These are phyloP conservation scores for Ascochyta clinopodiicola DNA, from an alignment of 2,329 filamentous ascomycete genomes.

Conservation along the genomic window DNA sequence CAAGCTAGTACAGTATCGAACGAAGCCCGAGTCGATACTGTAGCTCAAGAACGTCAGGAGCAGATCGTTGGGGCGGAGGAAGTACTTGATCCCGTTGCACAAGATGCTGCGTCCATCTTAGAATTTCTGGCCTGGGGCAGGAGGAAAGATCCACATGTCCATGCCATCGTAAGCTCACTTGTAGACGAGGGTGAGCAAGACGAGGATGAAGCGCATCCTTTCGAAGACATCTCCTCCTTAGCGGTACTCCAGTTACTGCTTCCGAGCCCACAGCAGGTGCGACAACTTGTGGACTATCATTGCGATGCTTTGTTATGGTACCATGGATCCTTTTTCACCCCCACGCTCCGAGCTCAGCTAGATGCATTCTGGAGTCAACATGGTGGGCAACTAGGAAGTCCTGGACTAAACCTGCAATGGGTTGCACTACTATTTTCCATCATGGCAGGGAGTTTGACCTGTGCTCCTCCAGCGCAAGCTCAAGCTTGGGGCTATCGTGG, in stretches of 20 bases:
- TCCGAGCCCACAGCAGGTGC: neutral
- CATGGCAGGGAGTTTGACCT: neutral
- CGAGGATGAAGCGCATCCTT: neutral
- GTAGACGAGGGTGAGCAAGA: slow-evolving; percentile 17
- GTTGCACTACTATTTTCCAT: neutral
- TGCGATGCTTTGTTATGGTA: neutral
- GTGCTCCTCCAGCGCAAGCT: neutral
- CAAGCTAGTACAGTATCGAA: no score
- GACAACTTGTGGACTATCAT: slow-evolving; percentile 1
- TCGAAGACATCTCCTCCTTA: neutral
- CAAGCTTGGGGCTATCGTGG: neutral
- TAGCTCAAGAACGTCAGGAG: neutral
- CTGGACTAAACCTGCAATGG: neutral
- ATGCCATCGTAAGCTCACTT: no score
- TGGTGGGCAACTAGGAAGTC: neutral
- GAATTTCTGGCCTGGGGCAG: slow-evolving; percentile 59
- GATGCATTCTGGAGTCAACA: neutral
- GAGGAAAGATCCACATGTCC: slow-evolving; percentile 45
- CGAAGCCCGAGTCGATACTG: no score
- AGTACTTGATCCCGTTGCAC: neutral
- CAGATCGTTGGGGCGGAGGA: neutral
- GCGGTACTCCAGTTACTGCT: slow-evolving; percentile 1
- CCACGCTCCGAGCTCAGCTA: neutral
- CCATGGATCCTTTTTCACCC: neutral
- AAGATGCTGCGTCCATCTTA: slow-evolving; percentile 55